phyloP scores from a whole-genome alignment of 1,284 basidiomycete genomes.

The Ustilago nuda region DNA sequence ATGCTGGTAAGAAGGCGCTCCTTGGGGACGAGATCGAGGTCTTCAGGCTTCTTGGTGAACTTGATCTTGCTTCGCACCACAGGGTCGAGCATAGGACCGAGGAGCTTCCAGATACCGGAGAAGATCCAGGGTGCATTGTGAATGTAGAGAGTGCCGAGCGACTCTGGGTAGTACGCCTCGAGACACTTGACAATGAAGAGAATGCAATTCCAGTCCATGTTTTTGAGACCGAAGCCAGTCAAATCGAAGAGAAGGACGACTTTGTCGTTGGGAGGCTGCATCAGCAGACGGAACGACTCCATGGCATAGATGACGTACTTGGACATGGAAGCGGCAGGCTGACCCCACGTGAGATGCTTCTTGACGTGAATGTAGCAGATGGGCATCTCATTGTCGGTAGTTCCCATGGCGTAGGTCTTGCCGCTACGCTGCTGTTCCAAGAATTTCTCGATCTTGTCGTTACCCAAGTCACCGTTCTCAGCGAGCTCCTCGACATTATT shows the following conservation, averaged over 20 bases:
- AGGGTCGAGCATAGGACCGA: constrained; percentile 68
- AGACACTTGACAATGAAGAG: constrained; percentile 64
- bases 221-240: constrained; percentile 64
- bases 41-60: constrained; percentile 65
- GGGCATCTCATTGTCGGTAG: constrained; percentile 67
- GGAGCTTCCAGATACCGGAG: constrained; percentile 68
- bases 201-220: constrained; percentile 66
- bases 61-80: constrained; percentile 65
- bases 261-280: constrained; percentile 69
- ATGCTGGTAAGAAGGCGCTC: constrained; percentile 54
- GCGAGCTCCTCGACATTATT: constrained; percentile 69
- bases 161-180: constrained; percentile 70
- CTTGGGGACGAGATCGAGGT: constrained; percentile 59
- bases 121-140: constrained; percentile 71
- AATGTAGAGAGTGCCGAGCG: constrained; percentile 68
- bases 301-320: constrained; percentile 69
- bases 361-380: constrained; percentile 67
- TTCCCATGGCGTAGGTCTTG: constrained; percentile 69
- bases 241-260: constrained; percentile 68
- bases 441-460: constrained; percentile 68
- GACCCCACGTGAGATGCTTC: constrained; percentile 62
- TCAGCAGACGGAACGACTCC: constrained; percentile 68
- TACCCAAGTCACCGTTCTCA: constrained; percentile 68
- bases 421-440: constrained; percentile 67
- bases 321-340: constrained; percentile 69